phyloP scores from a whole-genome alignment of 345 rosid species.

The Sonneratia caseolaris region DNA sequence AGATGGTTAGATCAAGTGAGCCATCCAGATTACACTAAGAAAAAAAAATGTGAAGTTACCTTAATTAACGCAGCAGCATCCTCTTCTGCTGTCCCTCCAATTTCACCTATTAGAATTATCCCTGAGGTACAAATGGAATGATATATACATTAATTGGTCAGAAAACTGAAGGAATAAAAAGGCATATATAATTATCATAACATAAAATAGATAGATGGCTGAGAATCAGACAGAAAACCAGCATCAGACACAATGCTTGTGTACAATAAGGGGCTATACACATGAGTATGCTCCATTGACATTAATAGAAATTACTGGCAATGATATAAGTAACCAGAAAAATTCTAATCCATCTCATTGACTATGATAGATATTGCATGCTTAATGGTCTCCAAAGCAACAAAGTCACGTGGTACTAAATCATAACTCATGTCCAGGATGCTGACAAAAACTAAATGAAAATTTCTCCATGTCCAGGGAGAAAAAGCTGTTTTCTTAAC shows the following conservation, averaged over 20 bases:
- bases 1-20: neutral
- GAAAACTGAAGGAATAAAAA: neutral
- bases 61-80: slow-evolving; percentile 87
- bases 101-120: slow-evolving; percentile 86
- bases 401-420: neutral
- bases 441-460: neutral
- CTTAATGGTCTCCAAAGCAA: neutral
- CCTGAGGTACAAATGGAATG: slow-evolving; percentile 30
- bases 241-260: neutral
- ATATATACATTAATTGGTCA: neutral
- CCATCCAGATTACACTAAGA: neutral
- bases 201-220: neutral
- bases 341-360: neutral
- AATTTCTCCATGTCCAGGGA: neutral
- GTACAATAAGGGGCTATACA: neutral
- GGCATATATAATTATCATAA: neutral
- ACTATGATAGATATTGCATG: neutral
- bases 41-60: slow-evolving; percentile 24
- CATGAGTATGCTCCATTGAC: neutral
- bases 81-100: slow-evolving; percentile 98
- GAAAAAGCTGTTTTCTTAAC: neutral
- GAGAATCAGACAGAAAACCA: neutral
- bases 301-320: neutral
- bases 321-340: neutral
- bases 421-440: neutral